Evolutionary conservation across 2,329 filamentous ascomycete species (phyloP).

Genomic region (Penicillium sp.): DNA sequence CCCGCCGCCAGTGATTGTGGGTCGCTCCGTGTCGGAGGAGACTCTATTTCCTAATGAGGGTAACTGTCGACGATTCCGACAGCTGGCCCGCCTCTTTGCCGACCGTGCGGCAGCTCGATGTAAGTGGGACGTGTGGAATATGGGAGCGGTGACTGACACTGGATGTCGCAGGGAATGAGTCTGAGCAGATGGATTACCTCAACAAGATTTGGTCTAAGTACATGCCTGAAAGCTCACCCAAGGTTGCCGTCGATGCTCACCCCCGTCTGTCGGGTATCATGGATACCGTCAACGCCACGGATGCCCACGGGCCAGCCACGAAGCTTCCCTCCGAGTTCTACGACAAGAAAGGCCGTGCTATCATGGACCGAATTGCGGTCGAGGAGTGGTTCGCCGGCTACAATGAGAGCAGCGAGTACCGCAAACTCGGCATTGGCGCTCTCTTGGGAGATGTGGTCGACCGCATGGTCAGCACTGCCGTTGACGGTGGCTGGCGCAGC

Average conservation of each 20-base stretch:
- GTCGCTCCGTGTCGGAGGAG: constrained; percentile 65
- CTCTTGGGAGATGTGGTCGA: constrained; percentile 79
- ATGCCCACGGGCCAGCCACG: constrained; percentile 78
- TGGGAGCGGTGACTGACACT: constrained; percentile 5
- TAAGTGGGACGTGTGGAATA: constrained; percentile 17
- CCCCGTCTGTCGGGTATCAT: constrained; percentile 85
- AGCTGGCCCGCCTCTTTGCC: constrained; percentile 67
- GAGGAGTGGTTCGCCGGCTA: constrained; percentile 96
- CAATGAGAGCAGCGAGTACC: constrained; percentile 78
- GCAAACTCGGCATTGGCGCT: constrained; percentile 80
- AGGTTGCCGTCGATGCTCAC: constrained; percentile 76
- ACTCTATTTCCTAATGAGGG: constrained; percentile 76
- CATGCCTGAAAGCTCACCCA: constrained; percentile 69
- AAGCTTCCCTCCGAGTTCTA: constrained; percentile 83
- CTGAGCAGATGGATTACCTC: constrained; percentile 79
- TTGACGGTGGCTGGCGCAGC: constrained; percentile 55
- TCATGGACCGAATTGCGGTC: constrained; percentile 69
- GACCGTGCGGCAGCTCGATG: constrained; percentile 68
- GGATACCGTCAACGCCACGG: constrained; percentile 87
- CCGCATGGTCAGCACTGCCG: constrained; percentile 65
- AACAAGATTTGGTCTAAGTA: constrained; percentile 74
- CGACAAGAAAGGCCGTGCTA: constrained; percentile 65
- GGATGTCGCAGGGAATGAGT: constrained; percentile 56
- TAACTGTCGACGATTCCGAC: constrained; percentile 69
- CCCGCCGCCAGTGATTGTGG: constrained; percentile 63